Conservation (phyloP, 805 yeast genomes). For the Yamadazyma sp. region DNA sequence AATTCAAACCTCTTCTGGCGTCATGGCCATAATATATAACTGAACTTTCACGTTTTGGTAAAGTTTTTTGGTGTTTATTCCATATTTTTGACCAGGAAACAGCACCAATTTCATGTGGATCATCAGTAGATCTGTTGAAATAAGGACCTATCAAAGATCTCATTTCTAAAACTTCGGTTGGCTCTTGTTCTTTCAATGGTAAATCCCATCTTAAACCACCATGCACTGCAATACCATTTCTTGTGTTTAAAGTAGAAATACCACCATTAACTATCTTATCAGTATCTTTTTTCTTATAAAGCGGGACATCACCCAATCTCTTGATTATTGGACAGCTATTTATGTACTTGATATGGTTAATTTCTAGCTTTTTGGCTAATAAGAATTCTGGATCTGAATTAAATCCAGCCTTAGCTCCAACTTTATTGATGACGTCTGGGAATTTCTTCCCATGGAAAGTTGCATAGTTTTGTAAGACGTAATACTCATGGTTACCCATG, state of each 20-base stretch:
- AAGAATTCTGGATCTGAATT: constrained; percentile 36
- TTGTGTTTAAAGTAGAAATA: constrained; percentile 3
- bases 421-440: constrained; percentile 22
- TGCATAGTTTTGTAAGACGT: constrained; percentile 63
- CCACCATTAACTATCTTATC: constrained; percentile 24
- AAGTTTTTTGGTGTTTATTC: constrained; percentile 42
- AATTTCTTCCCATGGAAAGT: constrained; percentile 49
- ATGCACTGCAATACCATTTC: constrained; percentile 63
- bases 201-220: constrained; percentile 77
- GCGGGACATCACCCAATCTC: constrained; percentile 59
- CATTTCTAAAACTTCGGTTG: constrained; percentile 64
- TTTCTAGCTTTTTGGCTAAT: constrained; percentile 53
- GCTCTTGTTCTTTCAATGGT: constrained; percentile 53
- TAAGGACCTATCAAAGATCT: constrained; percentile 65
- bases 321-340: constrained; percentile 63
- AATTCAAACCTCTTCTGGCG: constrained; percentile 70
- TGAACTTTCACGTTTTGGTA: constrained; percentile 20
- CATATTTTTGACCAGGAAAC: constrained; percentile 59
- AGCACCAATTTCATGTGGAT: constrained; percentile 30
- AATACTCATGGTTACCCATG: constrained; percentile 86
- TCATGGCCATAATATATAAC: constrained; percentile 86
- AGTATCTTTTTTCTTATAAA: constrained; percentile 23
- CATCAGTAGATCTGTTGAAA: constrained; percentile 56
- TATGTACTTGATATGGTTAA: constrained; percentile 59
- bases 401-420: constrained; percentile 16